These are phyloP conservation scores for Alternaria ventricosa DNA, from an alignment of 2,329 filamentous ascomycete genomes.

Conservation along the genomic window DNA sequence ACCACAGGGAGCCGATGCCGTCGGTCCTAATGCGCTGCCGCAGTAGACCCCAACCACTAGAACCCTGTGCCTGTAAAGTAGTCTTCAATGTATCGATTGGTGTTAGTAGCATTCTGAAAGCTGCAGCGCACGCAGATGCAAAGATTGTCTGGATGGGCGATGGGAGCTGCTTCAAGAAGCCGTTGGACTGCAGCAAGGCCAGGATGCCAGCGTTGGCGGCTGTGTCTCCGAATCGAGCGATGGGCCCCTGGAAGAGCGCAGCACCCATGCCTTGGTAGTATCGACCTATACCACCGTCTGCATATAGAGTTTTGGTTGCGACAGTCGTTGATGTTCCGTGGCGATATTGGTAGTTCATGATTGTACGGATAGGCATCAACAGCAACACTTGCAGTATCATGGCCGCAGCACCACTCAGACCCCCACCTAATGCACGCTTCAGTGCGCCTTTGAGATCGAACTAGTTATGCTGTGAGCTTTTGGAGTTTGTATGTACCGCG, in stretches of 20 bases:
- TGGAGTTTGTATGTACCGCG: not conserved
- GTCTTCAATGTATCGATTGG: slow-evolving; percentile 41
- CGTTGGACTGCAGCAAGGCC: slow-evolving; percentile 35
- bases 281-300: slow-evolving; percentile 32
- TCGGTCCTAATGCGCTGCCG: slow-evolving; percentile 32
- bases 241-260: slow-evolving; percentile 35
- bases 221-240: slow-evolving; percentile 39
- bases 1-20: slow-evolving; percentile 38
- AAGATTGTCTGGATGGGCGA: slow-evolving; percentile 38
- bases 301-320: slow-evolving; percentile 34
- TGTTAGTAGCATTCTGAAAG: slow-evolving; percentile 36
- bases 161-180: slow-evolving; percentile 29
- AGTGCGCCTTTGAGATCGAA: slow-evolving; percentile 37
- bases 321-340: slow-evolving; percentile 33
- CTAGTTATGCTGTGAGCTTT: slow-evolving; percentile 7
- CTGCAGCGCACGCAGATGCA: slow-evolving; percentile 34
- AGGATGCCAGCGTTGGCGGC: slow-evolving; percentile 40
- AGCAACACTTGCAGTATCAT: slow-evolving; percentile 40
- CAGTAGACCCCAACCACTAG: slow-evolving; percentile 28
- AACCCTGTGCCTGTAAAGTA: slow-evolving; percentile 35
- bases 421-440: slow-evolving; percentile 36
- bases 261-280: slow-evolving; percentile 37
- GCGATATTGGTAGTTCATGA: slow-evolving; percentile 43
- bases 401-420: slow-evolving; percentile 37
- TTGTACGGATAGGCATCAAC: slow-evolving; percentile 39